Base-by-base conservation (phyloP, 495 filamentous ascomycete genomes). In the Penicillium parvum region DNA sequence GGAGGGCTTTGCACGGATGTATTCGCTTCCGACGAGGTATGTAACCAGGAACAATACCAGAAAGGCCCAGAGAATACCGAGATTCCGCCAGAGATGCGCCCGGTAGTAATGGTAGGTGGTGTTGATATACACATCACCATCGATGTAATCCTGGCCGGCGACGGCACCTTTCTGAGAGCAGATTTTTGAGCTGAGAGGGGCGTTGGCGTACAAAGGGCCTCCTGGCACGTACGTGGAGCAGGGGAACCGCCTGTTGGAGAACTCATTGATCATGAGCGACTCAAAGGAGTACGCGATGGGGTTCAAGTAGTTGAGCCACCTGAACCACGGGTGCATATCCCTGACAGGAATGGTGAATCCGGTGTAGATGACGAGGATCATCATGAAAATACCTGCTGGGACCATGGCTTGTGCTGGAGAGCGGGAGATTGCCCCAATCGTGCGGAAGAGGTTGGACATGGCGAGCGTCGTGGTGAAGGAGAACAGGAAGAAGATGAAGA, bases 41-140 rank as follows among this genome's bases (percentile, higher is more conserved):
- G 71, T 29, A 6, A 53, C 22, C 12, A 74, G 68, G 53, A 83
- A 82, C 50, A 79, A 76, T 2, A 74, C 41, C 47, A 71, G 70
- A 50, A 85, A 81, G 2, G 70, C 79, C 41, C 76, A 63, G 3
- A 85, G 65, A 43, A 87, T 76, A 2, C 79, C 82, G 37, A 77
- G 65, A 39, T 85, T 83, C 5, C 81, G 58, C 82, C 82, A 86
- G 1, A 83, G 45, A 45, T 85, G 77, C 0, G 59, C 61, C 32
- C 73, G 66, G 1, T 55, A 57, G 47, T 84, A 84, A 0, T 53
- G 43, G 46, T 73, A 84, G 23, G 72, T 74, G 6, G 61, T 45
- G n/a, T 67, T 40, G 22, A 82, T 73, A 49, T 74, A 83, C 5
- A 56, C 52, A 30, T 68, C 71, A 2, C 79, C 76, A 18, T 47